These are phyloP conservation scores for Globisporangium paddicum DNA, from an alignment of 352 stramenopile species.

Conservation along the genomic window DNA sequence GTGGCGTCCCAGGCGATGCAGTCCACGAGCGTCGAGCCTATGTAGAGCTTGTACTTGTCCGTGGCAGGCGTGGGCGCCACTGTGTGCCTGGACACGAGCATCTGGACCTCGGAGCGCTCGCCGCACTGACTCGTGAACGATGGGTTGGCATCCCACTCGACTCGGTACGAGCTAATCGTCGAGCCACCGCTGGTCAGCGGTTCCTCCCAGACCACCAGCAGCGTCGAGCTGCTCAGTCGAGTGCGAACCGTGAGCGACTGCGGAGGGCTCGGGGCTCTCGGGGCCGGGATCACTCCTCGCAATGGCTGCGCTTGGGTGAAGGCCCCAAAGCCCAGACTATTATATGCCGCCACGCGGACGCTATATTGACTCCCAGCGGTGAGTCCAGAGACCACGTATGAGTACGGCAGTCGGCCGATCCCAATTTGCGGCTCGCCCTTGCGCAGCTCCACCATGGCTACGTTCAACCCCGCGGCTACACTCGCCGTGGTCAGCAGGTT, in stretches of 20 bases:
- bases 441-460: slow-evolving; percentile 27
- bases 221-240: slow-evolving; percentile 49
- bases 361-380: slow-evolving; percentile 75
- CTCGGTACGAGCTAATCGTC: slow-evolving; percentile 76
- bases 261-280: slow-evolving; percentile 54
- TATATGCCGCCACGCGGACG: slow-evolving; percentile 92
- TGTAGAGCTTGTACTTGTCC: slow-evolving; percentile 24
- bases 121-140: slow-evolving; percentile 82
- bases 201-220: slow-evolving; percentile 69
- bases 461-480: slow-evolving; percentile 5
- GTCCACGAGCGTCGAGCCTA: slow-evolving; percentile 15
- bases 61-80: slow-evolving; percentile 1
- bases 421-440: slow-evolving; percentile 55
- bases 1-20: slow-evolving; percentile 38
- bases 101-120: slow-evolving; percentile 68
- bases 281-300: slow-evolving; percentile 27
- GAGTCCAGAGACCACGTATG: slow-evolving; percentile 80
- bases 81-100: slow-evolving; percentile 26
- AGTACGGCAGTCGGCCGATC: slow-evolving; percentile 76
- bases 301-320: slow-evolving; percentile 45
- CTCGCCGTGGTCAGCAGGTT: slow-evolving; percentile 15
- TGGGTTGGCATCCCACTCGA: slow-evolving; percentile 94
- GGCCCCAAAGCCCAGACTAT: slow-evolving; percentile 88
- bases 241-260: slow-evolving; percentile 78
- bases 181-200: slow-evolving; percentile 83